Conservation (phyloP, 1,284 basidiomycete genomes). For the Microbotryomycetes sp. region DNA sequence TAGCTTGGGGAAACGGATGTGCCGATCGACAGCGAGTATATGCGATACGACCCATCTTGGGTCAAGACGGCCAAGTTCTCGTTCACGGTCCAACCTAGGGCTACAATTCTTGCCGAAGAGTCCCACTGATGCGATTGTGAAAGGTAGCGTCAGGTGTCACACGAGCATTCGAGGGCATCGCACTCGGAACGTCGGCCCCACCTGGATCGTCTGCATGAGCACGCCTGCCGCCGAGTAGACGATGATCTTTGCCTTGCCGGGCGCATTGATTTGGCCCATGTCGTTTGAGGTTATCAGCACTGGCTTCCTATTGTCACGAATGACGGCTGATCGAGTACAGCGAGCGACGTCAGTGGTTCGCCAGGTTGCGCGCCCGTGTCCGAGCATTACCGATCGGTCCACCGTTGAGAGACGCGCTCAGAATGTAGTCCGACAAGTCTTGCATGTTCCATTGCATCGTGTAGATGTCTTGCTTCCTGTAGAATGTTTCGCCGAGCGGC, state of each 20-base stretch:
- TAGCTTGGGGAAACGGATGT: constrained; percentile 46
- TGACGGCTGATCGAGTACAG: constrained; percentile 56
- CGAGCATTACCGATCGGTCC: constrained; percentile 66
- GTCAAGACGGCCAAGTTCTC: constrained; percentile 78
- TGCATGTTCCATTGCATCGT: constrained; percentile 70
- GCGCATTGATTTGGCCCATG: constrained; percentile 57
- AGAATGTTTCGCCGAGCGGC: constrained; percentile 39
- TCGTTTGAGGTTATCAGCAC: constrained; percentile 62
- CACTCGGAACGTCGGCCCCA: constrained; percentile 12
- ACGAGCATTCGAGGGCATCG: constrained; percentile 10
- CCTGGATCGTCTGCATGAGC: constrained; percentile 42
- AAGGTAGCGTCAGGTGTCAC: constrained; percentile 29
- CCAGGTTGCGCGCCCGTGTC: neutral
- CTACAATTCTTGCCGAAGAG: constrained; percentile 55
- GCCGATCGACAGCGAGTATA: constrained; percentile 63
- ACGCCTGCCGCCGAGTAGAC: constrained; percentile 47
- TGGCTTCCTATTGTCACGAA: constrained; percentile 75
- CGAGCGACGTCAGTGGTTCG: neutral
- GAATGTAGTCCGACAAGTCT: constrained; percentile 68
- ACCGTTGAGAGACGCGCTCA: constrained; percentile 75
- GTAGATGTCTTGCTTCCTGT: constrained; percentile 69
- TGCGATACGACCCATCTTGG: constrained; percentile 82
- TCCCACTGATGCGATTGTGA: constrained; percentile 60
- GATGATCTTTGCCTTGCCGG: constrained; percentile 39
- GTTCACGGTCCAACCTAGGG: constrained; percentile 72